A percentile compares a stretch with the other conserved stretches of the same genome.
Conservation (phyloP, 805 yeast species). For the Lachancea thermotolerans region DNA sequence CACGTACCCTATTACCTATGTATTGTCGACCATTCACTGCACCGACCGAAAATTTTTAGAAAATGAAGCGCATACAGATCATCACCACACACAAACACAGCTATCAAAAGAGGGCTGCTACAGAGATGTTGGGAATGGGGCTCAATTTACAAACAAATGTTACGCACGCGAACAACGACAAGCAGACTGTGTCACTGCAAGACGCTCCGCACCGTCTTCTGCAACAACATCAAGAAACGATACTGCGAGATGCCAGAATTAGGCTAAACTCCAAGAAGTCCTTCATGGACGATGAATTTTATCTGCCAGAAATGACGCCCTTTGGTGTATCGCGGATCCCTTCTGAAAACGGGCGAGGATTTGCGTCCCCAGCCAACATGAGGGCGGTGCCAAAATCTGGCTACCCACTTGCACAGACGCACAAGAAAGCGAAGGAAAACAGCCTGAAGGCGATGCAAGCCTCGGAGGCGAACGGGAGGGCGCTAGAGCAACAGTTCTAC, state of each 20-base stretch:
- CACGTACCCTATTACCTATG: too few relatives aligned
- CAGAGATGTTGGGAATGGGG: neutral
- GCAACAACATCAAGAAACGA: conserved; percentile 15
- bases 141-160: neutral
- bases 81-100: too few relatives aligned
- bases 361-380: conserved; percentile 1
- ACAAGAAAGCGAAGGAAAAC: neutral
- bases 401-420: neutral
- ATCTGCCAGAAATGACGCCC: conserved; percentile 19
- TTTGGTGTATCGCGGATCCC: neutral
- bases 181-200: neutral
- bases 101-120: too few relatives aligned
- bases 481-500: conserved; percentile 5
- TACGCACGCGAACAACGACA: neutral
- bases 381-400: conserved; percentile 4
- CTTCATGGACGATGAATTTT: conserved; percentile 25
- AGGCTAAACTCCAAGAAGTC: conserved; percentile 25
- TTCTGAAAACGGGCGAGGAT: neutral
- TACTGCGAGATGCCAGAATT: conserved; percentile 22
- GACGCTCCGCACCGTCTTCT: conserved; percentile 8
- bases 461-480: neutral
- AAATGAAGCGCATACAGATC: too few relatives aligned
- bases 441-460: neutral
- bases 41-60: too few relatives aligned
- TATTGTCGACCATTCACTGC: too few relatives aligned